Evolutionary conservation across 1,284 basidiomycete genomes (phyloP).

Genomic region (Spongiforma sp.): DNA sequence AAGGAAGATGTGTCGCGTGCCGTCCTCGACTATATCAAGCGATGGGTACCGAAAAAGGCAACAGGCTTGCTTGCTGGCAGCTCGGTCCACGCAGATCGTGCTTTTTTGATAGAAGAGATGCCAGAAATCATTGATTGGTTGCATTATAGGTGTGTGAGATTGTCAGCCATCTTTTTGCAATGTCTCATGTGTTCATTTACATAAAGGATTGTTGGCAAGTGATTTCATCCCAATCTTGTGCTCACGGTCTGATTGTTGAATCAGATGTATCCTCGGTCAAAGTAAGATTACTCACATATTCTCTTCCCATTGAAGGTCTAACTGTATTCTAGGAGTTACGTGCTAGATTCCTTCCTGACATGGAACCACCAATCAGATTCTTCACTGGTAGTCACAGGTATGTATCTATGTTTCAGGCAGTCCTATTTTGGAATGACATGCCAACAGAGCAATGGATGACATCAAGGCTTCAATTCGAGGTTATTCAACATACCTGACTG

Average conservation of each 20-base stretch:
- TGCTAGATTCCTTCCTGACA: conserved; percentile 70
- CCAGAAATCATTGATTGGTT: conserved; percentile 75
- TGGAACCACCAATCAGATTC: conserved; percentile 17
- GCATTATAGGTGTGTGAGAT: conserved; percentile 70
- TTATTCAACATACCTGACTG: too few species aligned
- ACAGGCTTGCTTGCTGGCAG: conserved; percentile 79
- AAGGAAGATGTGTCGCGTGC: conserved; percentile 57
- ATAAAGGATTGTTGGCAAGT: conserved; percentile 64
- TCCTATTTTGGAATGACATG: conserved; percentile 1
- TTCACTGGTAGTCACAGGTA: conserved; percentile 35
- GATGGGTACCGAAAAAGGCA: conserved; percentile 68
- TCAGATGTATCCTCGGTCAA: conserved; percentile 84
- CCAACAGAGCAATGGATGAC: conserved; percentile 73
- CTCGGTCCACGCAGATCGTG: conserved; percentile 79
- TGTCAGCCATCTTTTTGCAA: background rate
- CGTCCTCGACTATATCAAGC: conserved; percentile 73
- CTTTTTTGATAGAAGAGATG: conserved; percentile 78
- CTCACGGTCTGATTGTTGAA: background rate
- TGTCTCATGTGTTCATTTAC: conserved; percentile 10
- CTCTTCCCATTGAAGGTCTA: background rate
- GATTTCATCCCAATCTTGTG: background rate
- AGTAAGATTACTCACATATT: conserved; percentile 39
- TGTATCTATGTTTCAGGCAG: conserved; percentile 38
- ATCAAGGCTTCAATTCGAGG: conserved; percentile 78
- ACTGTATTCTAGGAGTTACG: conserved; percentile 61